Percentiles rank a stretch among this genome's conserved stretches.
phyloP scores from a whole-genome alignment of 176 grass and related monocot genomes.

The Cenchrus americanus region DNA sequence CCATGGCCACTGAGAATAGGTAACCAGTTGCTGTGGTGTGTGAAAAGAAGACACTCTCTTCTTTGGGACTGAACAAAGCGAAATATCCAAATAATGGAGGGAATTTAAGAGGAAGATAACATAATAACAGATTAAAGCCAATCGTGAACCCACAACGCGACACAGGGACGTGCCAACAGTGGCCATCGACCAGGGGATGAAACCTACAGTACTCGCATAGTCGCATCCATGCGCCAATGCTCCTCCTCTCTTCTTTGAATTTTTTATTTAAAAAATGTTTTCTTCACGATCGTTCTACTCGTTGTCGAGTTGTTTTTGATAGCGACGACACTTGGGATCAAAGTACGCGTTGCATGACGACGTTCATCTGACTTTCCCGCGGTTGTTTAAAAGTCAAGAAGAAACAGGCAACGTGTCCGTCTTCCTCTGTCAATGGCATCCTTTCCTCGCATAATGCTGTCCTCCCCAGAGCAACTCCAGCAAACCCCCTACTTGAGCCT shows the following conservation, averaged over 20 bases:
- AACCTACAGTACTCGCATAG: slow-evolving; percentile 13
- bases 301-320: background rate
- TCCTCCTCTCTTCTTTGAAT: background rate
- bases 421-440: background rate
- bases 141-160: background rate
- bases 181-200: slow-evolving; percentile 9
- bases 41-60: background rate
- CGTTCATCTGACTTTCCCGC: background rate
- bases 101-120: background rate
- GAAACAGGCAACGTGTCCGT: background rate
- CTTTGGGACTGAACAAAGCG: background rate
- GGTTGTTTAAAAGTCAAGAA: background rate
- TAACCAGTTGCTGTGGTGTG: slow-evolving; percentile 6
- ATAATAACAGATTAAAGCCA: background rate
- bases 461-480: background rate
- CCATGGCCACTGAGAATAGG: background rate
- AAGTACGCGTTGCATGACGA: background rate
- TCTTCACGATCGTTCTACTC: background rate
- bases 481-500: too few species aligned
- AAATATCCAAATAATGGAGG: slow-evolving; percentile 20
- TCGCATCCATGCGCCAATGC: slow-evolving; percentile 11
- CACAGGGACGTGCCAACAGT: slow-evolving; percentile 45
- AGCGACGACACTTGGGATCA: background rate
- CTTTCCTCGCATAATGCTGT: background rate
- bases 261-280: background rate